Conservation (phyloP, 1,284 basidiomycete species). For the Rhodotorula glutinis region DNA sequence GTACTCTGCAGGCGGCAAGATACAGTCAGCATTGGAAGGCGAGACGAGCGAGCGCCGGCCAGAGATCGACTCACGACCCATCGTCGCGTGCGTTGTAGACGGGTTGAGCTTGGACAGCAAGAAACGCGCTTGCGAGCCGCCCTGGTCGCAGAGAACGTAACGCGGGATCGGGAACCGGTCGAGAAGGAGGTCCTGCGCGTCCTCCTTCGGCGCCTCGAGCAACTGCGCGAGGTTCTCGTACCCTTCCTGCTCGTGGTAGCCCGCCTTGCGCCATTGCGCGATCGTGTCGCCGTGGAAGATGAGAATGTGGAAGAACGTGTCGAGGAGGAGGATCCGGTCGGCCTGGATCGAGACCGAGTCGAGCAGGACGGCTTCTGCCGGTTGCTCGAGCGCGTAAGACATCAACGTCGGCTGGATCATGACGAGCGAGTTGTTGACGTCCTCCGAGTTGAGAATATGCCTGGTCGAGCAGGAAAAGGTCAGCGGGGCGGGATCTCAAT, state of each 20-base stretch:
- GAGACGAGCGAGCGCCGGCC: background rate
- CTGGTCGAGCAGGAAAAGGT: slow-evolving; percentile 51
- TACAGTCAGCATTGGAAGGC: background rate
- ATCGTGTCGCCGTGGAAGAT: slow-evolving; percentile 99
- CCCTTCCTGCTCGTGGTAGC: slow-evolving; percentile 98
- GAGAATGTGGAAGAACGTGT: slow-evolving; percentile 99
- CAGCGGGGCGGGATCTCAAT: background rate
- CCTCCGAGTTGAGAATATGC: slow-evolving; percentile 93
- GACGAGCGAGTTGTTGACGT: slow-evolving; percentile 98
- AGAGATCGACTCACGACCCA: slow-evolving; percentile 35
- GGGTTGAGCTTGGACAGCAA: slow-evolving; percentile 94
- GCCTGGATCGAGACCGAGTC: slow-evolving; percentile 97
- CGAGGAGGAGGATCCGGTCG: slow-evolving; percentile 94
- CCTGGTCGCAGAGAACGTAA: slow-evolving; percentile 97
- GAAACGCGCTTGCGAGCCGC: slow-evolving; percentile 96
- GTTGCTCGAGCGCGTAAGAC: slow-evolving; percentile 92
- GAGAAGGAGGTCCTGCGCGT: slow-evolving; percentile 81
- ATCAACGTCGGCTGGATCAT: slow-evolving; percentile 99
- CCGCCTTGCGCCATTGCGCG: slow-evolving; percentile 98
- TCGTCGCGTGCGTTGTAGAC: slow-evolving; percentile 91
- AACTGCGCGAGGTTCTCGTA: slow-evolving; percentile 98
- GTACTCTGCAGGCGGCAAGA: slow-evolving; percentile 21
- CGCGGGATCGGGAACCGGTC: slow-evolving; percentile 97
- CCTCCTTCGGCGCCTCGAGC: slow-evolving; percentile 70
- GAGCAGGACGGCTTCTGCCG: slow-evolving; percentile 87